Evolutionary conservation across 2,329 filamentous ascomycete species (phyloP), one percentile per base, ranked within the genome.

Genomic region (Phoma sp.): DNA sequence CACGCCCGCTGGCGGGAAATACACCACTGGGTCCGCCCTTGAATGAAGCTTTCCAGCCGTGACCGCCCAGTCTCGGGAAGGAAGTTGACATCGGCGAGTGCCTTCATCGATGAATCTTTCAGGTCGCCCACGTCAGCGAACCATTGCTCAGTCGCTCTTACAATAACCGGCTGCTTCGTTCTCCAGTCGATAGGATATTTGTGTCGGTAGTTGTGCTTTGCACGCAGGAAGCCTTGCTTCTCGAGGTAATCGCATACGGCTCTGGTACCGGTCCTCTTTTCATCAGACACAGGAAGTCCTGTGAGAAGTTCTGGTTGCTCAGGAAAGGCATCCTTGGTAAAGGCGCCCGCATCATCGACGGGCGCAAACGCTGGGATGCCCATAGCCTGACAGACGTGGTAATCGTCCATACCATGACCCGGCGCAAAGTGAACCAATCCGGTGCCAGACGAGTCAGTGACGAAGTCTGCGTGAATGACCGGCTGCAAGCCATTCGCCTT

Each of bases 141-240:
- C 95, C 95, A 99, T 76, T 99, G 95, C 33, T 93, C 91, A 0
- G 96, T 99, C 3, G 95, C 93, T 61, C 95, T 82, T 30, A 96
- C 86, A 55, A 99, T 91, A 44, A 99, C 88, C 1, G 95, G 95
- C 62, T 89, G 83, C 75, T 98, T 99, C 0, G 93, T 96, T 48
- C 95, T 85, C 95, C 95, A 99, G 76, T 99, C 95, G 64, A 98
- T 96, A 0, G 95, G 95, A 71, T 98, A 98, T 74, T 96, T 98
- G 80, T 99, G 95, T 47, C 82, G 82, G 70, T 93, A 89, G 52
- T 81, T 81, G 63, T 96, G 89, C 4, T 83, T 83, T 35, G 83
- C 82, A 36, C 97, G 77, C 3, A 98, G 83, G n/a, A 79, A 71
- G 18, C 60, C 61, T 11, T 62, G 61, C 10, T 61, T 61, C 24